A percentile compares a stretch with the other conserved stretches of the same genome.
Evolutionary conservation across 192 early-diverging fungal genomes (phyloP).

Genomic region (Coemansia nantahalensis): DNA sequence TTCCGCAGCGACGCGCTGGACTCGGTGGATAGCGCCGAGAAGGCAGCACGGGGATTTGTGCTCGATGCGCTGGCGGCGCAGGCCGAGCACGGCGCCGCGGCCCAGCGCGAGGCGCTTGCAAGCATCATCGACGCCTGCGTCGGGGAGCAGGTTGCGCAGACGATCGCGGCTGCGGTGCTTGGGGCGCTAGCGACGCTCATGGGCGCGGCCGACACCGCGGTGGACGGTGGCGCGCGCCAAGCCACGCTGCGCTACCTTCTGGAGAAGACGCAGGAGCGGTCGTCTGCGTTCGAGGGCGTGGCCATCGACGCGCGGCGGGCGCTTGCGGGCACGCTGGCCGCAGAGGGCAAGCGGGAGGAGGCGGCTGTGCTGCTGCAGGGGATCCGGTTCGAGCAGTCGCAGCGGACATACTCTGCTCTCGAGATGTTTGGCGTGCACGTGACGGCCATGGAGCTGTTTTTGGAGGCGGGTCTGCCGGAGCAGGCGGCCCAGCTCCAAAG

Average conservation of each 20-base stretch:
- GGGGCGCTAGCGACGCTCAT: conserved; percentile 67
- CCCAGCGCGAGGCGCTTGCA: conserved; percentile 9
- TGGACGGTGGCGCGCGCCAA: conserved; percentile 48
- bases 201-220: conserved; percentile 48
- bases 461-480: conserved; percentile 80
- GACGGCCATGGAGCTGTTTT: conserved; percentile 77
- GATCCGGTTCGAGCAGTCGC: conserved; percentile 89
- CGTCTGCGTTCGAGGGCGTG: conserved; percentile 76
- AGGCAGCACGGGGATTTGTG: conserved; percentile 3
- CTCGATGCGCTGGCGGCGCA: conserved; percentile 7
- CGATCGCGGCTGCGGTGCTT: conserved; percentile 72
- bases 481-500: conserved; percentile 80
- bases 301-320: conserved; percentile 61
- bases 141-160: conserved; percentile 68
- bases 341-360: conserved; percentile 75
- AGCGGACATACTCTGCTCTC: conserved; percentile 61
- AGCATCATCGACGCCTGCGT: conserved; percentile 57
- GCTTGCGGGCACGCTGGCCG: conserved; percentile 70
- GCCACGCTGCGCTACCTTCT: conserved; percentile 66
- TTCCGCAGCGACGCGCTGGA: conserved; percentile 25
- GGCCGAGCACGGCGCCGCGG: background rate
- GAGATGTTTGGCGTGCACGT: conserved; percentile 82
- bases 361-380: conserved; percentile 85
- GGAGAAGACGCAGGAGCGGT: conserved; percentile 66
- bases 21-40: conserved; percentile 7